These are phyloP conservation scores for Penicillium steckii DNA, from an alignment of 495 filamentous ascomycete species.

Conservation along the genomic window DNA sequence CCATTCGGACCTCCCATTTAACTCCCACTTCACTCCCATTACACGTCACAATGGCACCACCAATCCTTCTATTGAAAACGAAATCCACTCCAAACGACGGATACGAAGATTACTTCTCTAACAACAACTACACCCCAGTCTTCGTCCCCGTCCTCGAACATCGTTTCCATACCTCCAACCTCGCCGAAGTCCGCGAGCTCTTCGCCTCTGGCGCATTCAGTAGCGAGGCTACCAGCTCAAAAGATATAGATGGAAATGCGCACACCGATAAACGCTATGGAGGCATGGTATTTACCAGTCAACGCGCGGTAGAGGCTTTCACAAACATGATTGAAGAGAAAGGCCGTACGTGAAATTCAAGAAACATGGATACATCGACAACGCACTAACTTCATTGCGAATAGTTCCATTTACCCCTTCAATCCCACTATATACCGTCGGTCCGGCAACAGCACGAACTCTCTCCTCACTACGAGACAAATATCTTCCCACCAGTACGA, in stretches of 20 bases:
- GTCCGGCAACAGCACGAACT: conserved; percentile 81
- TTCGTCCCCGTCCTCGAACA: conserved; percentile 89
- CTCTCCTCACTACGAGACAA: conserved; percentile 55
- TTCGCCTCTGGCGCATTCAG: conserved; percentile 35
- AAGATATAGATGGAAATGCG: not conserved
- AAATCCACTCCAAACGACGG: conserved; percentile 73
- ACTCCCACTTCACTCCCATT: not conserved
- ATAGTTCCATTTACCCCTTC: conserved; percentile 23
- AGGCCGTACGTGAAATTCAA: conserved; percentile 26
- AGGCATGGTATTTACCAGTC: conserved; percentile 89
- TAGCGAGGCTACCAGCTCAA: not conserved
- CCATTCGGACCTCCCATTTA: not conserved
- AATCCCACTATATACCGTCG: conserved; percentile 81
- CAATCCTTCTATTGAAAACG: conserved; percentile 82
- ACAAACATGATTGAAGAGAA: conserved; percentile 57
- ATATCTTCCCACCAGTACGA: conserved; percentile 46
- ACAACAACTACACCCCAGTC: conserved; percentile 45
- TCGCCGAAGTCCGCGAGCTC: conserved; percentile 41
- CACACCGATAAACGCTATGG: conserved; percentile 55
- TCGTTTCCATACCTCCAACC: conserved; percentile 49
- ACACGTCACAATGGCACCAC: conserved; percentile 14
- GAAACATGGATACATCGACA: too few species aligned
- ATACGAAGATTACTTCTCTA: conserved; percentile 73
- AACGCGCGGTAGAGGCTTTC: conserved; percentile 89
- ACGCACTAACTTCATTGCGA: too few species aligned